A percentile compares a stretch with the other conserved stretches of the same genome.
phyloP scores from a whole-genome alignment of 179 eudicot genomes.

The Carnegiea gigantea region DNA sequence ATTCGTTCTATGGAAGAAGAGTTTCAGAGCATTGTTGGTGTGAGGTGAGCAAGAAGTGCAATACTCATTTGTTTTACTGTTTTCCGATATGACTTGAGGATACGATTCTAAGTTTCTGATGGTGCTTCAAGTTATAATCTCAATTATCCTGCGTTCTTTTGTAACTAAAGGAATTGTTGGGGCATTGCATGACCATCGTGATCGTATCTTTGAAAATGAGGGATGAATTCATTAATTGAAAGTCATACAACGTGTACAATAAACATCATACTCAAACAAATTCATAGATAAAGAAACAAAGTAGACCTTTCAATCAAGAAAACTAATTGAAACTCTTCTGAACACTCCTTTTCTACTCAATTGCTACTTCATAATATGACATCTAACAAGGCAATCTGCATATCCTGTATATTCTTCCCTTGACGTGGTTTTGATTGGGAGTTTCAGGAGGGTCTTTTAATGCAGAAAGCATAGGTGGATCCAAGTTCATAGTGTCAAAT shows the following conservation, averaged over 20 bases:
- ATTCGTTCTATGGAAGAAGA: constrained; percentile 98
- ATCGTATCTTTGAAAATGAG: not conserved
- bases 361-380: too few relatives aligned
- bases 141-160: not conserved
- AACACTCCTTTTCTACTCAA: too few relatives aligned
- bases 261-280: too few relatives aligned
- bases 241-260: too few relatives aligned
- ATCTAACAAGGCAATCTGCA: too few relatives aligned
- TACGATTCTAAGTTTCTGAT: not conserved
- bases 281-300: too few relatives aligned
- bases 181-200: not conserved
- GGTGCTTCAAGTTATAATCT: not conserved
- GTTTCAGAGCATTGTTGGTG: constrained; percentile 93
- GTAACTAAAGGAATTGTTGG: not conserved
- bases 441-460: not conserved
- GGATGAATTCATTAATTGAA: too few relatives aligned
- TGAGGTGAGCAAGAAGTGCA: constrained; percentile 52
- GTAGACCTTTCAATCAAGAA: too few relatives aligned
- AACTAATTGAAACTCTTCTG: too few relatives aligned
- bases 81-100: not conserved
- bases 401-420: not conserved
- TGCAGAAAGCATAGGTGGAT: not conserved
- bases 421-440: not conserved
- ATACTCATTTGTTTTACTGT: not conserved
- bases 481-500: too few relatives aligned